A percentile compares a stretch with the other conserved stretches of the same genome.
Evolutionary conservation across 495 filamentous ascomycete genomes (phyloP).

Genomic region (Hypoxylon perforatum): DNA sequence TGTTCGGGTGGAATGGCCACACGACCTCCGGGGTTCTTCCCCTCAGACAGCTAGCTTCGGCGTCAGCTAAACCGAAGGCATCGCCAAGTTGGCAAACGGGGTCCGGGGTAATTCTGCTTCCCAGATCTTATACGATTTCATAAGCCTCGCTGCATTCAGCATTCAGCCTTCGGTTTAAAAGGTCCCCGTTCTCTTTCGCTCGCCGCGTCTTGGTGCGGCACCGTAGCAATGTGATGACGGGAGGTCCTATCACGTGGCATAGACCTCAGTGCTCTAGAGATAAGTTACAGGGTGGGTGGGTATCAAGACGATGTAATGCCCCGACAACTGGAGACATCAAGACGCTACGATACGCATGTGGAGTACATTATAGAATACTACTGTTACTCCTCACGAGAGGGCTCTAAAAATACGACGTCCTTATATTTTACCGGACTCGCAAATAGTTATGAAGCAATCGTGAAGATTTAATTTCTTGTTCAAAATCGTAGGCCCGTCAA

Average conservation of each 20-base stretch:
- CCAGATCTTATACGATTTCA: conserved; percentile 2
- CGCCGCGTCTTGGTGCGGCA: background rate
- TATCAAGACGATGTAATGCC: conserved; percentile 20
- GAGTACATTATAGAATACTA: conserved; percentile 17
- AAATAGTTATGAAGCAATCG: background rate
- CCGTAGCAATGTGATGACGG: conserved; percentile 2
- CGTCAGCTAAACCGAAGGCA: conserved; percentile 27
- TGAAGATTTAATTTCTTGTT: background rate
- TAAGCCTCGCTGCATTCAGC: background rate
- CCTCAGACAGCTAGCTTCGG: conserved; percentile 38
- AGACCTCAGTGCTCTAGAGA: background rate
- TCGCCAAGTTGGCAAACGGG: conserved; percentile 3
- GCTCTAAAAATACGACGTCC: background rate
- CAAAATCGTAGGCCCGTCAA: background rate
- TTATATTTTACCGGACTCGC: conserved; percentile 2
- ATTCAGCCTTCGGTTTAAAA: conserved; percentile 25
- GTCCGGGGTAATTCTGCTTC: conserved; percentile 24
- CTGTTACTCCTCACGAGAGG: conserved; percentile 28
- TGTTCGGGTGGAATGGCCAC: conserved; percentile 22
- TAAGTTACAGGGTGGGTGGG: conserved; percentile 4
- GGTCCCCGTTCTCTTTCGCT: conserved; percentile 10
- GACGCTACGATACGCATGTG: conserved; percentile 27
- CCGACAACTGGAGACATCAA: conserved; percentile 24
- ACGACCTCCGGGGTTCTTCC: conserved; percentile 15
- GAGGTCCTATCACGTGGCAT: conserved; percentile 5